A percentile compares a stretch with the other conserved stretches of the same genome.
Conservation (phyloP, 1,139 yeast species). For the Saccharomyces pastorianus region DNA sequence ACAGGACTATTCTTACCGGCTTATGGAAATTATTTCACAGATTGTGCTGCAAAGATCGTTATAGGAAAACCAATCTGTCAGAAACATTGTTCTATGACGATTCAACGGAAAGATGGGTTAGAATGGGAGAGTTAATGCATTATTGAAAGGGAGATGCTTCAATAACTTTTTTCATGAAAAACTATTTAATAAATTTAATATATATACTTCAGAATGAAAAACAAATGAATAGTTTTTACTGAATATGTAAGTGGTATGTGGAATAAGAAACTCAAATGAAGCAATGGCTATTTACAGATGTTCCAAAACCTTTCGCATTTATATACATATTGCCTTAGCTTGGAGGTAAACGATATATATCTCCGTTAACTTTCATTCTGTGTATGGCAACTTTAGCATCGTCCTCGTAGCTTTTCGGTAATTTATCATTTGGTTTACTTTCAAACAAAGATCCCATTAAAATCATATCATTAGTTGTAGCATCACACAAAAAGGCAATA, state of each 20-base stretch:
- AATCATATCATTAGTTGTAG: conserved; percentile 54
- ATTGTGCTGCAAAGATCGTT: not conserved
- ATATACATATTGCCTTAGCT: conserved; percentile 1
- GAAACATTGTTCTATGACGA: not conserved
- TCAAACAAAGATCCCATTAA: conserved; percentile 81
- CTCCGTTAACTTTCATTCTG: conserved; percentile 45
- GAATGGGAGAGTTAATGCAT: not conserved
- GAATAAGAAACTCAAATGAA: not conserved
- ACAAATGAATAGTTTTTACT: not conserved
- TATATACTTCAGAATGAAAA: not conserved
- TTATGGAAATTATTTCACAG: not conserved
- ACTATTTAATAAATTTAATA: not conserved
- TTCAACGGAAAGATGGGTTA: not conserved
- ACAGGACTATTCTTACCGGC: not conserved
- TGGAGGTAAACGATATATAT: conserved; percentile 40
- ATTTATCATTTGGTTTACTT: conserved; percentile 38
- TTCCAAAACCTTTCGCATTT: not conserved
- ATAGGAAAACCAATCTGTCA: not conserved
- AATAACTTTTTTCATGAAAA: not conserved
- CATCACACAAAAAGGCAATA: conserved; percentile 68
- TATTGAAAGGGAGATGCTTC: not conserved
- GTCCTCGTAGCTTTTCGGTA: conserved; percentile 31
- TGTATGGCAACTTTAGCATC: conserved; percentile 34
- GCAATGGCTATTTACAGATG: not conserved
- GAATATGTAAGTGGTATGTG: not conserved